Evolutionary conservation across 768 basidiomycete genomes (phyloP).

Genomic region (Collybia mongolica): DNA sequence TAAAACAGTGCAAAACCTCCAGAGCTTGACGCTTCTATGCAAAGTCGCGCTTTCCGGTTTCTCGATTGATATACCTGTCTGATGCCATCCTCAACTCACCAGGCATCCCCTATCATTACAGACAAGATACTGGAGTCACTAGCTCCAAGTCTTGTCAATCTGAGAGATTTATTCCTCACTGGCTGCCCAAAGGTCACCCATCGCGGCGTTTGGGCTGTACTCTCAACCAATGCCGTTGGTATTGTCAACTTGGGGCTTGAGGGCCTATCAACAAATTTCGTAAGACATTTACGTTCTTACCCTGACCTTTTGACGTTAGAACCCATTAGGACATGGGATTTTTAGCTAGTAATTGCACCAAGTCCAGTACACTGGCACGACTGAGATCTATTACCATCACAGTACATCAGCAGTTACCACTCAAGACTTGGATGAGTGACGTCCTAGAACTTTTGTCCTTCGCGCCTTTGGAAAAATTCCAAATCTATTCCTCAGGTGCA

Average conservation of each 20-base stretch:
- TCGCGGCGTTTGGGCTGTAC: slow-evolving; percentile 49
- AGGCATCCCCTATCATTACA: slow-evolving; percentile 60
- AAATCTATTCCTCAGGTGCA: slow-evolving; percentile 54
- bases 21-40: slow-evolving; percentile 65
- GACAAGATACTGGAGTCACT: slow-evolving; percentile 52
- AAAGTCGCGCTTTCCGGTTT: slow-evolving; percentile 40
- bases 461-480: slow-evolving; percentile 58
- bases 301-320: not conserved
- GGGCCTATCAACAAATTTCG: slow-evolving; percentile 59
- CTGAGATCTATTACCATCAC: slow-evolving; percentile 62
- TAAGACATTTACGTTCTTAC: slow-evolving; percentile 23
- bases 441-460: slow-evolving; percentile 40
- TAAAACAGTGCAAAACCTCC: slow-evolving; percentile 42
- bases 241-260: slow-evolving; percentile 61
- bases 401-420: slow-evolving; percentile 32
- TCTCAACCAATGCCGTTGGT: slow-evolving; percentile 43
- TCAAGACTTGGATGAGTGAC: slow-evolving; percentile 43
- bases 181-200: slow-evolving; percentile 75
- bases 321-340: slow-evolving; percentile 47
- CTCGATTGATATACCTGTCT: not conserved
- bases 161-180: slow-evolving; percentile 59
- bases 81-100: not conserved
- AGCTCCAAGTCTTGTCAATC: slow-evolving; percentile 43
- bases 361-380: slow-evolving; percentile 32
- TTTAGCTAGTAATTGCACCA: slow-evolving; percentile 39